Evolutionary conservation across 1,139 yeast genomes (phyloP), one percentile per base, ranked within the genome.

Genomic region (Nakaseomyces glabratus): DNA sequence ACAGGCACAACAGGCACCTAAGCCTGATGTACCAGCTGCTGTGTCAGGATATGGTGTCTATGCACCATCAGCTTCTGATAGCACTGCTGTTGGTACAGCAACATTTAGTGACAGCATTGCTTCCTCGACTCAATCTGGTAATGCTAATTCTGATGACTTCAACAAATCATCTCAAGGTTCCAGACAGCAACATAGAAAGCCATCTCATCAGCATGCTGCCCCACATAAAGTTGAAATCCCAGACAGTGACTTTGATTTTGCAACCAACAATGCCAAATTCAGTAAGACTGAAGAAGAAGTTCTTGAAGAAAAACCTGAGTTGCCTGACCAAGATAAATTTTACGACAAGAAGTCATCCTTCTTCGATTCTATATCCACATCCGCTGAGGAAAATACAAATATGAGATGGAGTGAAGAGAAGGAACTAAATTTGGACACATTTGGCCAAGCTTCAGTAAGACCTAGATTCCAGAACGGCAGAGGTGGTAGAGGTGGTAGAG

Each of bases 311-410:
- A 32, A 28, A n/a, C 18, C 14, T 9, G 36, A 31, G n/a, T 25
- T 25, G 8, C 37, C 31, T 10, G 42, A 33, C 7, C 42, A 39
- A 11, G 57, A 45, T 24, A 39, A 61, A 24, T 71, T 68, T 28
- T 82, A 82, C 58, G 70, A 80, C 56, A 79, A 74, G 51, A 71
- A 69, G 47, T 71, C 82, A 9, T 82, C 94, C 1, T 85, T 85
- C 56, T 85, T 85, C 49, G 95, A 85, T 58, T 73, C 71, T 39
- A 71, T 85, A 43, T 80, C 93, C 7, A 74, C 82, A 6, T 62
- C 72, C 6, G 60, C 70, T 10, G 60, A 62, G 48, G 56, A 50
- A 36, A 62, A 49, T 30, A 50, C 51, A 6, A 57, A 52, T 23
- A 64, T 73, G 73, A 71, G 73, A 55, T 75, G 82, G 82, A 57